A percentile compares a stretch with the other conserved stretches of the same genome.
Conservation (phyloP, 495 filamentous ascomycete species). For the Aspergillus panamensis region DNA sequence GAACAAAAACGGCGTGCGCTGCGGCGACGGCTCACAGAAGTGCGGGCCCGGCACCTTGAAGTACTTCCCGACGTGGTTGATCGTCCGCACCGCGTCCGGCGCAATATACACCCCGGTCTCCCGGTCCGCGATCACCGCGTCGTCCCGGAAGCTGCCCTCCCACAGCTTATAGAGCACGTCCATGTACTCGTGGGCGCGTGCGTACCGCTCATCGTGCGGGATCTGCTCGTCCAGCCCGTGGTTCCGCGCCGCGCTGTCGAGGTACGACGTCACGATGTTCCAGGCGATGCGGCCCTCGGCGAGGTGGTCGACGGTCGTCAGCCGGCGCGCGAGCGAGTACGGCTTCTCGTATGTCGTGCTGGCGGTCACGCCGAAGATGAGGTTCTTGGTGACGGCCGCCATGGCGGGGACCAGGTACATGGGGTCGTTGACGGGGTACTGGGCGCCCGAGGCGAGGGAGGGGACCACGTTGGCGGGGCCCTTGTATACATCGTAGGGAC, state of each 20-base stretch:
- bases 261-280: conserved; percentile 67
- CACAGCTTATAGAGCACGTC: conserved; percentile 66
- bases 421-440: conserved; percentile 63
- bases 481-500: conserved; percentile 65
- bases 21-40: conserved; percentile 60
- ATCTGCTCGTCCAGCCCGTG: conserved; percentile 55
- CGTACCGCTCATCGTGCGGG: conserved; percentile 65
- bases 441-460: conserved; percentile 57
- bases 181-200: conserved; percentile 64
- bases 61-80: conserved; percentile 65
- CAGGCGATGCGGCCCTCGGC: conserved; percentile 59
- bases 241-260: conserved; percentile 63
- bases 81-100: conserved; percentile 54
- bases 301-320: conserved; percentile 67
- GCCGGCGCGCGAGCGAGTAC: conserved; percentile 62
- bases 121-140: conserved; percentile 46
- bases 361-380: conserved; percentile 66
- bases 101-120: conserved; percentile 52
- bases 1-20: conserved; percentile 63
- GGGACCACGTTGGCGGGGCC: conserved; percentile 53
- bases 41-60: conserved; percentile 63
- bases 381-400: conserved; percentile 53
- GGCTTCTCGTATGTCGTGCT: conserved; percentile 66
- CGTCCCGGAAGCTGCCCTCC: conserved; percentile 64
- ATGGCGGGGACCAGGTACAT: conserved; percentile 43